A percentile compares a stretch with the other conserved stretches of the same genome.
These are phyloP conservation scores for Sphaerostilbella broomeana DNA, from an alignment of 2,329 filamentous ascomycete species.

Conservation along the genomic window DNA sequence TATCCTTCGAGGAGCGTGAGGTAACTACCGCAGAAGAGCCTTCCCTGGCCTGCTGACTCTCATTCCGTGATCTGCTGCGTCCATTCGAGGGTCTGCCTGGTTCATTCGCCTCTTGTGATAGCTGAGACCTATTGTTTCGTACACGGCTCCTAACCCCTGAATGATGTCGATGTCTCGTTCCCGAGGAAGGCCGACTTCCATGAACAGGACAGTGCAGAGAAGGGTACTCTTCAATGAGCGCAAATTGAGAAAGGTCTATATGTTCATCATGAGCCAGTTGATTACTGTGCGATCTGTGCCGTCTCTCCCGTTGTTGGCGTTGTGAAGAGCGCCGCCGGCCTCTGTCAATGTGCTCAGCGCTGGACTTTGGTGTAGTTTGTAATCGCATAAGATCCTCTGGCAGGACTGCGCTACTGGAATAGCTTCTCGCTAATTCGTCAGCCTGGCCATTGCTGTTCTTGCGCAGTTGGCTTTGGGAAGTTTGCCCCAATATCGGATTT, in stretches of 20 bases:
- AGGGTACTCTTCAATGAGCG: constrained; percentile 19
- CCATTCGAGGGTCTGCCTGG: neutral
- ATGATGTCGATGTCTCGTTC: constrained; percentile 6
- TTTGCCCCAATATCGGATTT: constrained; percentile 4
- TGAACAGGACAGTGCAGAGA: constrained; percentile 19
- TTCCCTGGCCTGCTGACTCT: neutral
- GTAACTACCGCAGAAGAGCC: neutral
- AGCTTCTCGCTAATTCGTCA: constrained; percentile 2
- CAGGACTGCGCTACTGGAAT: constrained; percentile 6
- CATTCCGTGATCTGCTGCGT: constrained; percentile 2
- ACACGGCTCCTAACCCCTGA: constrained; percentile 10
- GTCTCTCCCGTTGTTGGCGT: constrained; percentile 3
- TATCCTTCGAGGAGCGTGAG: neutral
- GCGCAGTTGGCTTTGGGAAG: constrained; percentile 7
- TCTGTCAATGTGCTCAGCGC: constrained; percentile 6
- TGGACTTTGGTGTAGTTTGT: neutral
- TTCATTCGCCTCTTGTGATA: neutral
- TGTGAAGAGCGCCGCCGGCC: constrained; percentile 11
- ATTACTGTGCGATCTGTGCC: constrained; percentile 8
- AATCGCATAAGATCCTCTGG: neutral
- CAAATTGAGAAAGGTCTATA: constrained; percentile 20
- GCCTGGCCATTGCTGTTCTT: constrained; percentile 1
- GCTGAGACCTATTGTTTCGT: constrained; percentile 8
- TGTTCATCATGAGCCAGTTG: constrained; percentile 9
- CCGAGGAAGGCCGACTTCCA: constrained; percentile 17